These are phyloP conservation scores for Leishmania lainsoni DNA, from an alignment of 208 protist genomes.

Conservation along the genomic window DNA sequence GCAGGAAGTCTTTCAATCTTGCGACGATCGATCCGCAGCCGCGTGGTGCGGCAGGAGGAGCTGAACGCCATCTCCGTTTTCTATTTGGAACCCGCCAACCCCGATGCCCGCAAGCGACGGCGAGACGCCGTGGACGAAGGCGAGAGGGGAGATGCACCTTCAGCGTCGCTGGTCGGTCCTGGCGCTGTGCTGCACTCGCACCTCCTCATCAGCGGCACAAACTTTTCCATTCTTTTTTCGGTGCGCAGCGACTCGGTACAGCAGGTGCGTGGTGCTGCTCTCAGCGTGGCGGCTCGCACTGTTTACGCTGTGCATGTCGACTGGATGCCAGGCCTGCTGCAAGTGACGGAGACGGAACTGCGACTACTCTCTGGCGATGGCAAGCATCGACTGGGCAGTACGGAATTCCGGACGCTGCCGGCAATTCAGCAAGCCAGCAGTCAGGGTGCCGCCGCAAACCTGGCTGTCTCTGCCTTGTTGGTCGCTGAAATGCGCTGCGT, in stretches of 20 bases:
- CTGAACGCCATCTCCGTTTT: conserved; percentile 84
- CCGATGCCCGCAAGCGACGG: conserved; percentile 26
- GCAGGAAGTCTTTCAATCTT: conserved; percentile 62
- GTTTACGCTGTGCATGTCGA: conserved; percentile 56
- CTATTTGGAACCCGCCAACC: conserved; percentile 37
- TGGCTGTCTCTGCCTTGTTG: conserved; percentile 21
- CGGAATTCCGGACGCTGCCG: conserved; percentile 11
- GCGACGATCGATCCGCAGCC: conserved; percentile 68
- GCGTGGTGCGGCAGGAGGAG: conserved; percentile 56
- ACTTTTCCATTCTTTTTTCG: conserved; percentile 79
- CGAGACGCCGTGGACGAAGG: conserved; percentile 20
- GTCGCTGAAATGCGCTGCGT: conserved; percentile 18
- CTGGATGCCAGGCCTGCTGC: conserved; percentile 60
- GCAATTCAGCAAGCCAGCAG: conserved; percentile 15
- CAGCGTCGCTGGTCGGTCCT: background rate
- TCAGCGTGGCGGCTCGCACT: conserved; percentile 53
- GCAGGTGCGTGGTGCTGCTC: conserved; percentile 66
- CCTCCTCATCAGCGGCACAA: conserved; percentile 67
- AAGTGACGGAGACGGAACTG: conserved; percentile 77
- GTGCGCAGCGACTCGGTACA: conserved; percentile 73
- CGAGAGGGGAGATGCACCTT: background rate
- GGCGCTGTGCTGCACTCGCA: conserved; percentile 25
- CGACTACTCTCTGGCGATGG: conserved; percentile 67
- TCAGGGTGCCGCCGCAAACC: conserved; percentile 9
- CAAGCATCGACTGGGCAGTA: conserved; percentile 27